Base-by-base conservation (phyloP, 306 rosid species). In the Medicago ruthenica region DNA sequence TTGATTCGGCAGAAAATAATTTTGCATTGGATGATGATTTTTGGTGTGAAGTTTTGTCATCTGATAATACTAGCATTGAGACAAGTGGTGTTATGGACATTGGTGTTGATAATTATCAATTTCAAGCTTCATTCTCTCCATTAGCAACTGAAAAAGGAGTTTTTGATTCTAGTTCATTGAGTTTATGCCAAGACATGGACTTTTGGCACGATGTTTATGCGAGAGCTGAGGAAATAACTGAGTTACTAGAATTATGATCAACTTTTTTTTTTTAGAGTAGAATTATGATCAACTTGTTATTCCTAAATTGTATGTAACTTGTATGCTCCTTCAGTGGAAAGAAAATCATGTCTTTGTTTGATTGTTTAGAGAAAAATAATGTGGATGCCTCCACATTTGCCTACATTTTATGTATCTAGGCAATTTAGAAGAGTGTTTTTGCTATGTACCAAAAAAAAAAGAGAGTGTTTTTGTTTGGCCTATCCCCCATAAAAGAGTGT, bases 1-100 rank as follows among this genome's bases (percentile, higher is more conserved):
- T 61, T 45, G 86, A 81, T 5, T 81, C 80, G 0, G 53, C 73
- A 3, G 81, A 71, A 15, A 77, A 71, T 63, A 40, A 80, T 16
- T 83, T 83, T 3, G 88, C 85, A 15, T 48, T 80, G 31, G 96
- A 88, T 8, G 98, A 89, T 16, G 84, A 76, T 36, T 91, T 94
- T 20, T 90, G 97, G 98, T 77, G 84, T 4, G 95, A 90, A 76
- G 92, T 88, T 1, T 67, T 91, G 70, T 84, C 88, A 0, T 67
- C 85, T 9, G 86, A 80, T 47, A 77, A 76, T 40, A 79, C 84
- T 14, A 31, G 18, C 4, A 59, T 2, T 6, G 78, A 40, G 17
- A 67, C 40, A 50, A 37, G 64, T 4, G 70, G 50, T 57, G 37
- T 61, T 70, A 72, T 79, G 63, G 67, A 76, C 3, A 31, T 71